These are phyloP conservation scores for Cercospora zeae-maydis DNA, from an alignment of 2,329 filamentous ascomycete genomes.

Conservation along the genomic window DNA sequence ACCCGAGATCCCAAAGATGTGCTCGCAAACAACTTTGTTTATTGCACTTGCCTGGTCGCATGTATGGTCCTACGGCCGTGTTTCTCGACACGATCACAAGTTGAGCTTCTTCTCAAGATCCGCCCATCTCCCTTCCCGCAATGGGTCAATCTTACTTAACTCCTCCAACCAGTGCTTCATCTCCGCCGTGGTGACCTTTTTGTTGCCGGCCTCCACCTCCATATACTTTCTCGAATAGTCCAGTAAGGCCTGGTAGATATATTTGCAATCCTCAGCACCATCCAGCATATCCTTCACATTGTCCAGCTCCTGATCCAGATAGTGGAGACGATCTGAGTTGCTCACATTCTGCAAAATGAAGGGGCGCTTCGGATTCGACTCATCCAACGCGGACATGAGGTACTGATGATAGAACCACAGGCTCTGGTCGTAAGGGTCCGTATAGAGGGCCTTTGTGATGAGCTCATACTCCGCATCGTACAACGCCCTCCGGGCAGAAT, in stretches of 20 bases:
- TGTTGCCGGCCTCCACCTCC: constrained; percentile 44
- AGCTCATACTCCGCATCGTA: constrained; percentile 73
- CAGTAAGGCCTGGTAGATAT: constrained; percentile 83
- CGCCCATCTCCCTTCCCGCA: constrained; percentile 70
- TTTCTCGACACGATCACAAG: constrained; percentile 30
- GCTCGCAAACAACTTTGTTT: neutral
- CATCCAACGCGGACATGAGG: constrained; percentile 64
- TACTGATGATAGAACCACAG: constrained; percentile 97
- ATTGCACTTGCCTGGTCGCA: neutral
- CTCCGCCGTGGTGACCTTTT: constrained; percentile 42
- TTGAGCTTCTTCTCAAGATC: constrained; percentile 58
- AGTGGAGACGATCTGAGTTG: constrained; percentile 58
- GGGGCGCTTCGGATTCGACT: constrained; percentile 46
- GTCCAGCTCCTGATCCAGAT: constrained; percentile 68
- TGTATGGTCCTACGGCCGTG: neutral
- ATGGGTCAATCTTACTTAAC: constrained; percentile 67
- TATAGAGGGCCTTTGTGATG: constrained; percentile 75
- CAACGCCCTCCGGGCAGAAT: constrained; percentile 61
- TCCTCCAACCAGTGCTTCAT: constrained; percentile 57
- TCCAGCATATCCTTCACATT: constrained; percentile 64
- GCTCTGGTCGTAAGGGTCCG: constrained; percentile 90
- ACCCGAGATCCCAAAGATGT: neutral
- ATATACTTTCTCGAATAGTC: constrained; percentile 66
- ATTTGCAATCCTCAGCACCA: constrained; percentile 71
- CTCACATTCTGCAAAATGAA: constrained; percentile 62